A percentile compares a stretch with the other conserved stretches of the same genome.
phyloP scores from a whole-genome alignment of 139 green algal genomes.

The Dunaliella primolecta region DNA sequence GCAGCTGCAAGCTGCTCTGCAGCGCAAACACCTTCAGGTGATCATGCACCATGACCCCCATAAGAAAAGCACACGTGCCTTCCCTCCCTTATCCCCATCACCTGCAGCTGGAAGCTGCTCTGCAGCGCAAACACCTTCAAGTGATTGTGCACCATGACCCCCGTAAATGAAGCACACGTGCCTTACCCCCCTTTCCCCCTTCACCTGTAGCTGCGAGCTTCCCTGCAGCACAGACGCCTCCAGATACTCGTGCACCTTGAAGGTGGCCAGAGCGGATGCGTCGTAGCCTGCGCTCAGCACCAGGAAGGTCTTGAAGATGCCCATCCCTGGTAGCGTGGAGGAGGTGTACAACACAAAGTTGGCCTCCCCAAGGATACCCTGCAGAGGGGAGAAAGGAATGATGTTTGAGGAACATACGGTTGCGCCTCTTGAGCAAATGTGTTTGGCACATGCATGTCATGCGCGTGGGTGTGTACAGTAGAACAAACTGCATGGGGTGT shows the following conservation, averaged over 20 bases:
- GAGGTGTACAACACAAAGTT: constrained; percentile 12
- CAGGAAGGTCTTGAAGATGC: constrained; percentile 42
- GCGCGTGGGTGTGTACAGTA: too few species aligned
- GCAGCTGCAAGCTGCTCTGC: too few species aligned
- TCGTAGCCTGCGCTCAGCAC: background rate
- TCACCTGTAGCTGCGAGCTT: background rate
- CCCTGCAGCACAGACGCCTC: background rate
- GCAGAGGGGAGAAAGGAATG: background rate
- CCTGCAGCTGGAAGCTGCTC: too few species aligned
- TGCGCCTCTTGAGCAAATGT: background rate
- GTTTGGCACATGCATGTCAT: background rate
- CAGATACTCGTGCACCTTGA: constrained; percentile 20
- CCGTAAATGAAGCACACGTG: too few species aligned
- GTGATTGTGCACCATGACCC: too few species aligned
- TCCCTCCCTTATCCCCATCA: too few species aligned
- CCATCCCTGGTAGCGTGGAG: constrained; percentile 23
- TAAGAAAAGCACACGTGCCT: too few species aligned
- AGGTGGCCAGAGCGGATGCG: background rate
- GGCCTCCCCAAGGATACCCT: background rate
- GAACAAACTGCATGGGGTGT: too few species aligned
- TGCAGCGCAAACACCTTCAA: too few species aligned
- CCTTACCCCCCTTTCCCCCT: too few species aligned
- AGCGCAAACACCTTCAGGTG: too few species aligned
- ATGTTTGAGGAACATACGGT: background rate
- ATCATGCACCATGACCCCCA: too few species aligned